Conservation (phyloP, 768 basidiomycete species). For the Russula lepida region DNA sequence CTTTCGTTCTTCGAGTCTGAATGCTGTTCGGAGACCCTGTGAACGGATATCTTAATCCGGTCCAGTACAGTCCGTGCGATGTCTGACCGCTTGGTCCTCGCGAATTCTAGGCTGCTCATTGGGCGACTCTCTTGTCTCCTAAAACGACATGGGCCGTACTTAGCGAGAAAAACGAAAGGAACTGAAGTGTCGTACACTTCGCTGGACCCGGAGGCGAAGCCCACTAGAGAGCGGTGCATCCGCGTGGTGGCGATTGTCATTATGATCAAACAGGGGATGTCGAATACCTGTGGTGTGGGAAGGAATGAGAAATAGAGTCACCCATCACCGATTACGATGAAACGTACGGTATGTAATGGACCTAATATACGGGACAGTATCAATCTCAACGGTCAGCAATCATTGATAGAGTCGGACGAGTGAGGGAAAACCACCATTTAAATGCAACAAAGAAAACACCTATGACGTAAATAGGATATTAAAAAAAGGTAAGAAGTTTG, state of each 20-base stretch:
- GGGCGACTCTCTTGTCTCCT: not conserved
- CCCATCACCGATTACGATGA: not conserved
- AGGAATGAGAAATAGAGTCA: not conserved
- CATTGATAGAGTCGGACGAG: not conserved
- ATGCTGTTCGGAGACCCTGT: not conserved
- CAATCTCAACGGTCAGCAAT: not conserved
- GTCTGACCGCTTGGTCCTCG: not conserved
- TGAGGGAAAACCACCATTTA: not conserved
- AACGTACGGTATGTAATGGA: not conserved
- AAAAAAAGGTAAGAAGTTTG: not conserved
- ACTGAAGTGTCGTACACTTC: not conserved
- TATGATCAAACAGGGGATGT: not conserved
- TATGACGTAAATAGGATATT: not conserved
- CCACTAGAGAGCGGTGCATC: not conserved
- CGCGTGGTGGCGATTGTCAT: not conserved
- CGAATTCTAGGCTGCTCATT: not conserved
- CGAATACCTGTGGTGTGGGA: not conserved
- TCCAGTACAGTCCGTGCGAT: not conserved
- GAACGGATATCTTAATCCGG: not conserved
- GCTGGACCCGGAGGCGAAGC: not conserved
- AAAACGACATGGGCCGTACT: not conserved
- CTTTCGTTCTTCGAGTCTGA: not conserved
- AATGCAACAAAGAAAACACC: not conserved
- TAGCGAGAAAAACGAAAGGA: not conserved
- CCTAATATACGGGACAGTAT: not conserved